phyloP scores from a whole-genome alignment of 192 early-diverging fungal genomes.

The Oehlia diaphana region DNA sequence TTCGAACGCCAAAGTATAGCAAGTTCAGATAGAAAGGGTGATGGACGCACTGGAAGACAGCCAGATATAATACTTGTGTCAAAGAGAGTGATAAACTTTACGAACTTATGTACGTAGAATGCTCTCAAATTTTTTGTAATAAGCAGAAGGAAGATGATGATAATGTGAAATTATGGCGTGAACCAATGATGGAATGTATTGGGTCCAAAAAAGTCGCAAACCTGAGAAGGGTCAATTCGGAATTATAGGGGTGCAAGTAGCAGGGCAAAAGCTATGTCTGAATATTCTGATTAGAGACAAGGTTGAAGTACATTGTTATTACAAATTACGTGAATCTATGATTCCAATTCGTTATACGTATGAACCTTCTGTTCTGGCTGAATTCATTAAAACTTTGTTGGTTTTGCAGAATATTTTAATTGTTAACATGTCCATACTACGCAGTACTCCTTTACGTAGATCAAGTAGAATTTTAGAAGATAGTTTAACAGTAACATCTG shows the following conservation, averaged over 20 bases:
- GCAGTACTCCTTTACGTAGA: not conserved
- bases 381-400: conserved; percentile 8
- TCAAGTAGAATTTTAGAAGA: not conserved
- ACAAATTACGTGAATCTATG: not conserved
- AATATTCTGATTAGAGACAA: conserved; percentile 11
- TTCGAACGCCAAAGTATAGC: conserved; percentile 16
- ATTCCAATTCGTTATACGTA: not conserved
- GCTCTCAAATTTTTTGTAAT: conserved; percentile 3
- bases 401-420: not conserved
- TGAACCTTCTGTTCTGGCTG: not conserved
- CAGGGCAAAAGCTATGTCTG: not conserved
- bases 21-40: conserved; percentile 5
- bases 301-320: not conserved
- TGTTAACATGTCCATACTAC: conserved; percentile 2
- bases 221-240: conserved; percentile 10
- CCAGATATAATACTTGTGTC: conserved; percentile 13
- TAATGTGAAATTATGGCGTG: not conserved
- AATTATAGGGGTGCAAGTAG: conserved; percentile 5
- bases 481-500: conserved; percentile 1
- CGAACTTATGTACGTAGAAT: conserved; percentile 5
- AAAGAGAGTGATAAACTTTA: not conserved
- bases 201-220: conserved; percentile 4
- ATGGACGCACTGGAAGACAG: not conserved
- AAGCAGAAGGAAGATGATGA: conserved; percentile 6
- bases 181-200: conserved; percentile 18